Percentiles rank a stretch among this genome's conserved stretches.
phyloP scores from a whole-genome alignment of 1,284 basidiomycete species.

The Heterobasidion irregulare region DNA sequence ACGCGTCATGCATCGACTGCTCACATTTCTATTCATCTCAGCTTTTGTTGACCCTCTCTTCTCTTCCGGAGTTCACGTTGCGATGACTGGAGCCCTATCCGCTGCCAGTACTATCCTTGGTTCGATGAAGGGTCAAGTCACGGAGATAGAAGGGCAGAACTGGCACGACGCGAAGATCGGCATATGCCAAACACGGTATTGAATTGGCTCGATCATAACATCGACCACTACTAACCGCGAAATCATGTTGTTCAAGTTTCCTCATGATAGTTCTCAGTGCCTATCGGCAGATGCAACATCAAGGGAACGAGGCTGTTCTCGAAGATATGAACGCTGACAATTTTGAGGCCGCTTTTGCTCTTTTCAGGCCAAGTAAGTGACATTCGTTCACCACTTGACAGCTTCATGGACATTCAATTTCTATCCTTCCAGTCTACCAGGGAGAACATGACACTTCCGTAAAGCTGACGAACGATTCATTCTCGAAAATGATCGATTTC shows the following conservation, averaged over 20 bases:
- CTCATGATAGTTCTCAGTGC: slow-evolving; percentile 40
- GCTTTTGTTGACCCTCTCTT: slow-evolving; percentile 22
- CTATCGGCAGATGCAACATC: slow-evolving; percentile 40
- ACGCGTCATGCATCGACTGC: too few species aligned
- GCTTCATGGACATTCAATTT: too few species aligned
- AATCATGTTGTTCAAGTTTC: slow-evolving; percentile 23
- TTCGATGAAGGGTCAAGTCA: slow-evolving; percentile 27
- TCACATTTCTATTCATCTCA: background rate
- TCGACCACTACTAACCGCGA: too few species aligned
- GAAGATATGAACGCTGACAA: slow-evolving; percentile 39
- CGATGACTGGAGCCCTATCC: slow-evolving; percentile 32
- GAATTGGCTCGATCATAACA: background rate
- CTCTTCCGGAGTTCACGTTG: slow-evolving; percentile 39
- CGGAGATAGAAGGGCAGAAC: slow-evolving; percentile 23
- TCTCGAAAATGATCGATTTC: too few species aligned
- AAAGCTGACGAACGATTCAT: too few species aligned
- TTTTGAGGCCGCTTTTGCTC: slow-evolving; percentile 40
- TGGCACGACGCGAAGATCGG: slow-evolving; percentile 33
- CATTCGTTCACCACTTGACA: too few species aligned
- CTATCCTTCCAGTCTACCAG: too few species aligned
- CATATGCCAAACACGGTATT: slow-evolving; percentile 16
- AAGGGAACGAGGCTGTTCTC: slow-evolving; percentile 31
- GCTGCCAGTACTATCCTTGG: slow-evolving; percentile 35
- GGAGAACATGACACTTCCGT: too few species aligned
- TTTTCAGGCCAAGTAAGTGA: slow-evolving; percentile 37